These are phyloP conservation scores for Ceratobasidium sp. DNA, from an alignment of 1,284 basidiomycete genomes.

Conservation along the genomic window DNA sequence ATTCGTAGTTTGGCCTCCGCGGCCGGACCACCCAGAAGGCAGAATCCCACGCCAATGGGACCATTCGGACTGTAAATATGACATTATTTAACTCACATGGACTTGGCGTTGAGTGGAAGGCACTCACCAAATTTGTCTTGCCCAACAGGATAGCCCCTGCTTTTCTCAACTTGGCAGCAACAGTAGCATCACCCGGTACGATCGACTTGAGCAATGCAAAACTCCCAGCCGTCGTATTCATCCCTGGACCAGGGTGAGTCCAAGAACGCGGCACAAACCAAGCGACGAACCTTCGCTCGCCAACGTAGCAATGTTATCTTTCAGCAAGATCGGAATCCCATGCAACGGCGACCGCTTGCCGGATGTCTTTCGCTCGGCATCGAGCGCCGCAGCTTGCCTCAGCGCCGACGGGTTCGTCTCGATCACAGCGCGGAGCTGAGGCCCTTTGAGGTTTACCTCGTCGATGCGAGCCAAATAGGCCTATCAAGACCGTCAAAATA, in stretches of 20 bases:
- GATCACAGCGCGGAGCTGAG: slow-evolving; percentile 53
- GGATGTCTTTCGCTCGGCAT: slow-evolving; percentile 49
- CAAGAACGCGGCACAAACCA: not conserved
- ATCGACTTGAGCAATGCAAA: slow-evolving; percentile 70
- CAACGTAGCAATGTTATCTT: slow-evolving; percentile 55
- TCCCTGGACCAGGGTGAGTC: slow-evolving; percentile 25
- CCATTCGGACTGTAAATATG: slow-evolving; percentile 63
- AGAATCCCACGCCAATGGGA: slow-evolving; percentile 69
- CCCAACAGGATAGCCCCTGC: slow-evolving; percentile 74
- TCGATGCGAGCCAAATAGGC: slow-evolving; percentile 54
- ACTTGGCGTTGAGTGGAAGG: not conserved
- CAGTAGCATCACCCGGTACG: slow-evolving; percentile 72
- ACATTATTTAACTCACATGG: not conserved
- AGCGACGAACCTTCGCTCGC: slow-evolving; percentile 25
- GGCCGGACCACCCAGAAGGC: slow-evolving; percentile 74
- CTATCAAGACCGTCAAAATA: slow-evolving; percentile 20
- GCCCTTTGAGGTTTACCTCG: slow-evolving; percentile 52
- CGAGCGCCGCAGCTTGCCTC: slow-evolving; percentile 49
- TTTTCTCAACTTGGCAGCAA: slow-evolving; percentile 69
- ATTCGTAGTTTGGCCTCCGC: slow-evolving; percentile 72
- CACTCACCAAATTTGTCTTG: slow-evolving; percentile 66
- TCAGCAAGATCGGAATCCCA: slow-evolving; percentile 55
- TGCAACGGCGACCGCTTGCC: slow-evolving; percentile 51
- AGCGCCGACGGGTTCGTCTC: slow-evolving; percentile 52
- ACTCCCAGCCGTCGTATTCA: slow-evolving; percentile 60